Evolutionary conservation across 2,329 filamentous ascomycete species (phyloP), one percentile per base, ranked within the genome.

Genomic region (Fusarium falciforme): DNA sequence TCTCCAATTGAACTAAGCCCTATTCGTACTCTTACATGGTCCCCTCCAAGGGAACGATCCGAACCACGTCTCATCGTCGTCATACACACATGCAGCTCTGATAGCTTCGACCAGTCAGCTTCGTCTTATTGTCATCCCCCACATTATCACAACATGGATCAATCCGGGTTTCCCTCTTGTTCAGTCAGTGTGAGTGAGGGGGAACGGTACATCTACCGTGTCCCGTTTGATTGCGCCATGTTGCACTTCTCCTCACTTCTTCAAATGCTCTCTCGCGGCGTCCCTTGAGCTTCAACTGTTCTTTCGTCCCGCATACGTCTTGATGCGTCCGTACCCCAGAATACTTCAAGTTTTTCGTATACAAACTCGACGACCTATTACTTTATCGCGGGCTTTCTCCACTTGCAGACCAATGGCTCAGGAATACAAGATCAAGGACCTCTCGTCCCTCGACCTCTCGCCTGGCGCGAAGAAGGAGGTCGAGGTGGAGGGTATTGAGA

Each of bases 401-500:
- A 76, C 79, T 5, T 76, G 78, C 58, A 36, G 66, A 79, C 80
- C 81, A 75, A 90, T 90, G 88, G 84, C 81, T 38, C 84, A 88
- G 64, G 88, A 91, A 78, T 92, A 89, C 81, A 92, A 90, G 80
- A 89, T 98, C 79, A 97, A 96, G 83, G 93, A 89, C 80, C 84
- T 98, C 70, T 88, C 89, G 55, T 93, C 92, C 77, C 87, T 98
- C 65, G 89, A 92, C 74, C 86, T 98, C 72, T 89, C 93, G 81
- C 91, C 92, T 33, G 92, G 94, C 22, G 92, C 96, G 76, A 98
- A 98, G 87, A 89, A 93, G 72, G 95, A 98, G 83, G 93, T 90
- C 16, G 95, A 98, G 78, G 93, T 99, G 6, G 96, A 98, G 78
- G 96, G 96, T 22, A 87, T 99, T 49, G 92, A 96, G 66, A 91